phyloP scores from a whole-genome alignment of 176 grass and related monocot species.

The Oropetium thomaeum region DNA sequence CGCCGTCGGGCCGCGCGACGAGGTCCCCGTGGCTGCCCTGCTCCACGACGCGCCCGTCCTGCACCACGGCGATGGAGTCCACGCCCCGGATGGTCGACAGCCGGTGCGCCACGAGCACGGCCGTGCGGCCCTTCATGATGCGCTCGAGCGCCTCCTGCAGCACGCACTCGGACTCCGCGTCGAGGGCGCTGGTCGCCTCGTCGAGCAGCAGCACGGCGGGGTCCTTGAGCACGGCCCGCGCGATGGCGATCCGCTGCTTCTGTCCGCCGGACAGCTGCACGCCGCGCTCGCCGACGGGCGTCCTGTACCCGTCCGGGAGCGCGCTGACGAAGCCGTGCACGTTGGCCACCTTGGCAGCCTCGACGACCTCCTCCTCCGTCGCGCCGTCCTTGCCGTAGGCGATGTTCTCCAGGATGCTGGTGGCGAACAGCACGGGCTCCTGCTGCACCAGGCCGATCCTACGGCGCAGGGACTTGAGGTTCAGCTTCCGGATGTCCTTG shows the following conservation, averaged over 20 bases:
- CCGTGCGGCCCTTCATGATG: conserved; percentile 84
- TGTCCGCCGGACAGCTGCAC: conserved; percentile 78
- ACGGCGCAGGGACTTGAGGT: conserved; percentile 60
- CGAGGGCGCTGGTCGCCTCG: conserved; percentile 78
- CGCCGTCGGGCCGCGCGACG: conserved; percentile 52
- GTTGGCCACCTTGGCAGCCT: conserved; percentile 73
- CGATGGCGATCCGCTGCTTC: conserved; percentile 91
- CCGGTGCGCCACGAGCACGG: conserved; percentile 74
- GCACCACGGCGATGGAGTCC: conserved; percentile 62
- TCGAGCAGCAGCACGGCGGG: conserved; percentile 76
- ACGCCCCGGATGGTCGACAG: conserved; percentile 68
- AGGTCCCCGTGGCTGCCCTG: conserved; percentile 79
- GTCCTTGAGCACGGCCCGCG: conserved; percentile 82
- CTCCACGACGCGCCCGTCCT: conserved; percentile 67
- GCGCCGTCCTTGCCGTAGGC: conserved; percentile 67
- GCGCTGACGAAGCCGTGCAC: conserved; percentile 77
- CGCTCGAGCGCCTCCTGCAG: conserved; percentile 87
- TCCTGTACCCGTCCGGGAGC: conserved; percentile 74
- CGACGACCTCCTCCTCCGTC: conserved; percentile 62
- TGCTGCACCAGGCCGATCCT: conserved; percentile 85
- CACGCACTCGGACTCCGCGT: conserved; percentile 80
- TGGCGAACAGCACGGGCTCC: conserved; percentile 76
- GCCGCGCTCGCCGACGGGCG: conserved; percentile 73
- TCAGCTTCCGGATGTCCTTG: conserved; percentile 69
- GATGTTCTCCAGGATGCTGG: conserved; percentile 86